Base-by-base conservation (phyloP, 768 basidiomycete genomes). In the Tephrocybe sp. region DNA sequence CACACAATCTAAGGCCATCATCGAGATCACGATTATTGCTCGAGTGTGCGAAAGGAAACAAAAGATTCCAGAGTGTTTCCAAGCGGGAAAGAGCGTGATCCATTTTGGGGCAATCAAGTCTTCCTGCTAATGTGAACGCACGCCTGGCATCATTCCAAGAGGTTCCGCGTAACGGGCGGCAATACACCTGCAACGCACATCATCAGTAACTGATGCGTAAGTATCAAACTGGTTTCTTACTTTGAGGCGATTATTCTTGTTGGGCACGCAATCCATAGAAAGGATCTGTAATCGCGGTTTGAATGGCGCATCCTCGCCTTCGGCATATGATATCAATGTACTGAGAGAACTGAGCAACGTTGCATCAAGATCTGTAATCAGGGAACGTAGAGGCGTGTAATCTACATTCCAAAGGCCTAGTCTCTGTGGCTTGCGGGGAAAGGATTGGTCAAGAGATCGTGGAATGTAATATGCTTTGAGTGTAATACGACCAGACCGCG, bases 381-480 rank as follows among this genome's bases (percentile, higher is more conserved):
- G 60, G 34, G 52, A 39, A 23, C 58, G 52, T 12, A 68, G 48
- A 10, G 62, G 60, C 8, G 32, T 54, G 31, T 61, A 63, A 41
- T 66, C 56, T 39, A 53, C 48, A 53, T 65, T 62, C 61, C 63
- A 63, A 10, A 66, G 45, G 13, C 42, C 32, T 17, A 60, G 38
- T n/a, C 57, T 39, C 26, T 54, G 48, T n/a, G 31, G 30, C 35
- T 42, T 43, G 39, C 54, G 51, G 22, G n/a, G 20, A 23, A 38
- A 33, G 44, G 38, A 4, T 13, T 26, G 9, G n/a, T 23, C n/a
- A 22, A 14, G 41, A 16, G 60, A 50, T 10, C 59, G 45, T 35
- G 67, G 65, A 19, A 66, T 53, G 43, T 68, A 65, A 45, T 68
- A 68, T 14, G 65, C 64, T 53, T 67, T 68, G n/a, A 68, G 44